A percentile compares a stretch with the other conserved stretches of the same genome.
These are phyloP conservation scores for Handroanthus guayacan DNA, from an alignment of 257 asterid species.

Conservation along the genomic window DNA sequence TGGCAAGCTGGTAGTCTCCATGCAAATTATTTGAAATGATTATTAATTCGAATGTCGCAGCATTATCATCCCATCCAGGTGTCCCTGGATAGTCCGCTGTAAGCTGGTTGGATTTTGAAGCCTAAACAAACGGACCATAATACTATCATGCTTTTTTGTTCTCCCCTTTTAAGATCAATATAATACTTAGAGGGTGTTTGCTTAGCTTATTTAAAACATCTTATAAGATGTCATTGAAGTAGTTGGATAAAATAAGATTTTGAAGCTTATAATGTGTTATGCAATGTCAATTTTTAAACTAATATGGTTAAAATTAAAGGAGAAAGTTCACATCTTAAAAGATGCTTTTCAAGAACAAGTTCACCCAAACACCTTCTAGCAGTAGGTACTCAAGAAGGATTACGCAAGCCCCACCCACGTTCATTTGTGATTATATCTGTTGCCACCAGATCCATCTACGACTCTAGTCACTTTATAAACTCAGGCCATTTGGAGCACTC, in stretches of 20 bases:
- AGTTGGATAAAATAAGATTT: too few species aligned
- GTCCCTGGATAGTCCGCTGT: slow-evolving; percentile 80
- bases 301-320: too few species aligned
- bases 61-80: slow-evolving; percentile 89
- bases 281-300: too few species aligned
- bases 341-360: too few species aligned
- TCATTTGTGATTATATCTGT: not conserved
- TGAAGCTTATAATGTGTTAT: too few species aligned
- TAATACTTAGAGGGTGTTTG: too few species aligned
- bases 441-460: not conserved
- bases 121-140: slow-evolving; percentile 59
- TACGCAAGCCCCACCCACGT: not conserved
- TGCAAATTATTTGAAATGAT: slow-evolving; percentile 62
- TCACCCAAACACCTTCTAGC: too few species aligned
- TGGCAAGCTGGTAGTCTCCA: slow-evolving; percentile 88
- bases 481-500: not conserved
- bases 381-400: not conserved
- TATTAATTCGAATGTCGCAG: slow-evolving; percentile 73
- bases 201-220: too few species aligned
- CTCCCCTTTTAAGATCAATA: not conserved
- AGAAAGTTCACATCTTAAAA: too few species aligned
- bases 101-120: slow-evolving; percentile 66
- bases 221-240: too few species aligned
- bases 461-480: not conserved
- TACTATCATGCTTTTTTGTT: slow-evolving; percentile 36